Percentiles rank a stretch among this genome's conserved stretches.
Evolutionary conservation across 805 yeast genomes (phyloP).

Genomic region (Wickerhamomyces subpelliculosus): DNA sequence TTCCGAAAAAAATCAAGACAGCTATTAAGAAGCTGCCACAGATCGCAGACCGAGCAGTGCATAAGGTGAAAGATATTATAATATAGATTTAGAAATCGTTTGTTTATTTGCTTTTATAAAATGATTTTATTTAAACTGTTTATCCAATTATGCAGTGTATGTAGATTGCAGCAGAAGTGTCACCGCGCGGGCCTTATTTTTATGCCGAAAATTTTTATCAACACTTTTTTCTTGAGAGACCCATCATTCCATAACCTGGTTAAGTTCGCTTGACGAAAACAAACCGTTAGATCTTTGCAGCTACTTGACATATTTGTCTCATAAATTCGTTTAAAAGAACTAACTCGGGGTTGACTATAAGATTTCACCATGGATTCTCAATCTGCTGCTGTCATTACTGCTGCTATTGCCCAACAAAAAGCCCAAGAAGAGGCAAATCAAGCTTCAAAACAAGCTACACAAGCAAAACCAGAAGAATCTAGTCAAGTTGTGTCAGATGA

Average conservation of each 20-base stretch:
- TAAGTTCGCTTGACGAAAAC: slow-evolving; percentile 2
- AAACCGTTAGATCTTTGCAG: neutral
- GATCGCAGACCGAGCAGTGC: neutral
- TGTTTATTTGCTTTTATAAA: too few species aligned
- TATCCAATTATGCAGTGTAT: too few species aligned
- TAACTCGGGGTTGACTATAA: neutral
- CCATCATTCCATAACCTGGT: slow-evolving; percentile 2
- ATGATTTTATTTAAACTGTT: too few species aligned
- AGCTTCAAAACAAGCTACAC: slow-evolving; percentile 2
- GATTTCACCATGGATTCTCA: slow-evolving; percentile 8
- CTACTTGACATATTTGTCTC: neutral
- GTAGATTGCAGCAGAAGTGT: too few species aligned
- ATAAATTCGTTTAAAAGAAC: slow-evolving; percentile 1
- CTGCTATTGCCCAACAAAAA: slow-evolving; percentile 28
- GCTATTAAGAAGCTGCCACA: neutral
- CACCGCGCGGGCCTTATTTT: too few species aligned
- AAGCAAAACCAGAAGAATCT: neutral
- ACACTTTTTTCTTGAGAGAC: too few species aligned
- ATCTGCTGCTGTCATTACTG: slow-evolving; percentile 19
- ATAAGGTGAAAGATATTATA: neutral
- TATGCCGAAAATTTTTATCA: neutral
- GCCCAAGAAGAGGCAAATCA: slow-evolving; percentile 66
- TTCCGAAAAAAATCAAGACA: neutral
- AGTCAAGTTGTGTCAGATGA: neutral
- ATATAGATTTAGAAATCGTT: neutral